These are phyloP conservation scores for Trichoderma sp. DNA, from an alignment of 2,329 filamentous ascomycete genomes.

Conservation along the genomic window DNA sequence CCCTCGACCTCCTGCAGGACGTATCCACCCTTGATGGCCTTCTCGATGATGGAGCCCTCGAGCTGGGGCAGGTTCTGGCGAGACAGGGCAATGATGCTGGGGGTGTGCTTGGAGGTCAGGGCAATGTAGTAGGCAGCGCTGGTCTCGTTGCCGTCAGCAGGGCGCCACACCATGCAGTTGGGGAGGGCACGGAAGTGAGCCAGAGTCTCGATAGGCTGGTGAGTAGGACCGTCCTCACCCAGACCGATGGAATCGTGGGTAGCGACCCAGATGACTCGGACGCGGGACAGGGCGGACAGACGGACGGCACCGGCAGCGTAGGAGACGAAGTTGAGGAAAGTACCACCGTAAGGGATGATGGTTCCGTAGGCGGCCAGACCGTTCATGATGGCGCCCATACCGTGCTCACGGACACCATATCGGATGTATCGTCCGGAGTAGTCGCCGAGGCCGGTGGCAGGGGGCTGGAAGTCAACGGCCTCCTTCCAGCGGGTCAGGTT, in stretches of 20 bases:
- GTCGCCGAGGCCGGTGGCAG: slow-evolving; percentile 78
- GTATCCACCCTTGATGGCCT: slow-evolving; percentile 93
- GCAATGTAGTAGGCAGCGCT: slow-evolving; percentile 97
- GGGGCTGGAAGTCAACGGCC: slow-evolving; percentile 95
- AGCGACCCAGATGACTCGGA: slow-evolving; percentile 91
- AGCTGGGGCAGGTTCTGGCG: slow-evolving; percentile 98
- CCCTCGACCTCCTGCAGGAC: slow-evolving; percentile 79
- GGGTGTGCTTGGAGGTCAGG: slow-evolving; percentile 83
- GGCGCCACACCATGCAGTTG: slow-evolving; percentile 99
- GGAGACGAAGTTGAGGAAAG: slow-evolving; percentile 99
- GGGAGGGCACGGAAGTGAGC: slow-evolving; percentile 97
- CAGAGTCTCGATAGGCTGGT: slow-evolving; percentile 98
- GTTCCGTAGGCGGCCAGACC: slow-evolving; percentile 94
- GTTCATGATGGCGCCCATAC: slow-evolving; percentile 91
- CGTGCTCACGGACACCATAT: slow-evolving; percentile 90
- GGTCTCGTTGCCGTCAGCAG: slow-evolving; percentile 97
- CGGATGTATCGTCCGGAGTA: slow-evolving; percentile 89
- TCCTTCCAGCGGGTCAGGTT: slow-evolving; percentile 99
- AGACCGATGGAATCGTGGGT: slow-evolving; percentile 99
- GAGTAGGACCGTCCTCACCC: slow-evolving; percentile 96
- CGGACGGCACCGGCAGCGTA: slow-evolving; percentile 95
- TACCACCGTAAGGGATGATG: slow-evolving; percentile 88
- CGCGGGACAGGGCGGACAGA: slow-evolving; percentile 86
- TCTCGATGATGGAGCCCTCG: slow-evolving; percentile 87
- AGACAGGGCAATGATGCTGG: slow-evolving; percentile 89